These are phyloP conservation scores for Ophiostoma australiae DNA, from an alignment of 2,329 filamentous ascomycete species.

Conservation along the genomic window DNA sequence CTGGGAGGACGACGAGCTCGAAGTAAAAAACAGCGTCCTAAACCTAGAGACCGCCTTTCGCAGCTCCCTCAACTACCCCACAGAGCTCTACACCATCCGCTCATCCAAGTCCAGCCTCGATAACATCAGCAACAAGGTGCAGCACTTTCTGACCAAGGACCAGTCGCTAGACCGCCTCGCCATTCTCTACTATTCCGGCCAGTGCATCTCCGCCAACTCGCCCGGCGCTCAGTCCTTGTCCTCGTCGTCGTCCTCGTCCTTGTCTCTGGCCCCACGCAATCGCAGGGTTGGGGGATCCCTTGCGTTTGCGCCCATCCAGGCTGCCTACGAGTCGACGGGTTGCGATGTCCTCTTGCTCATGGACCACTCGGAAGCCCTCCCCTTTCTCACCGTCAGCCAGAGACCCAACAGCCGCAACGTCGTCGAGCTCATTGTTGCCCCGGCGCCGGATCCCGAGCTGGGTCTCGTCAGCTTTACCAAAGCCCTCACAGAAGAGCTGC, in stretches of 20 bases:
- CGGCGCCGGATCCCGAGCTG: conserved; percentile 16
- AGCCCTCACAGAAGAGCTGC: conserved; percentile 26
- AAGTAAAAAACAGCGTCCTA: conserved; percentile 13
- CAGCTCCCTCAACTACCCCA: conserved; percentile 23
- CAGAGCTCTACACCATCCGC: conserved; percentile 20
- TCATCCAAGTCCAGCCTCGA: conserved; percentile 11
- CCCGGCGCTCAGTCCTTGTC: conserved; percentile 17
- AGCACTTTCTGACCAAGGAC: conserved; percentile 21
- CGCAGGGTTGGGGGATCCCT: neutral
- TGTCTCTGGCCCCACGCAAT: neutral
- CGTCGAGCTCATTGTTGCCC: conserved; percentile 26
- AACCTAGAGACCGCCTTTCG: conserved; percentile 24
- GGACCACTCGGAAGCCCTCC: conserved; percentile 22
- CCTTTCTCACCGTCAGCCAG: neutral
- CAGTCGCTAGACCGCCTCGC: conserved; percentile 23
- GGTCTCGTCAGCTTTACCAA: conserved; percentile 20
- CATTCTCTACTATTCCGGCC: conserved; percentile 28
- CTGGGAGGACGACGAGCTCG: conserved; percentile 25
- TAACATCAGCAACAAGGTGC: conserved; percentile 18
- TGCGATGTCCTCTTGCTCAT: conserved; percentile 28
- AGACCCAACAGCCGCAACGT: conserved; percentile 20
- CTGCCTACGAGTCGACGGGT: conserved; percentile 22
- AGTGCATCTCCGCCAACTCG: conserved; percentile 1
- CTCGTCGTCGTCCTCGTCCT: neutral
- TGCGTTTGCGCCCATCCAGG: conserved; percentile 21